Evolutionary conservation across 2,329 filamentous ascomycete genomes (phyloP), one percentile per base, ranked within the genome.

Genomic region (Cephalotrichum gorgonifer): DNA sequence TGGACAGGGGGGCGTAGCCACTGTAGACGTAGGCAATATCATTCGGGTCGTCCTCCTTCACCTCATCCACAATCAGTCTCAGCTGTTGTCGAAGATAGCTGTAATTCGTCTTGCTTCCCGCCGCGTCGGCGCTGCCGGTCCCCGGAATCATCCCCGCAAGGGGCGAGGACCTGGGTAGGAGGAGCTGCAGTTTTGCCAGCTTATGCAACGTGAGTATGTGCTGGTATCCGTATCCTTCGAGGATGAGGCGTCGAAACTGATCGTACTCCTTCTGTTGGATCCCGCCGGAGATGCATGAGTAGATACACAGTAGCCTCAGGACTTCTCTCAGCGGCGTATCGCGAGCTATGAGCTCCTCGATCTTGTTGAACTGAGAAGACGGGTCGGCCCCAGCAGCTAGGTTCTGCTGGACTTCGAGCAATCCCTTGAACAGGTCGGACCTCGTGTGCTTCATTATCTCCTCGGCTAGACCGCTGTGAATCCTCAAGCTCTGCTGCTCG

Each of bases 11-110:
- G 4, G 94, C 93, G 62, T 97, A 98, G 47, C 93, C 94, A 54
- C 88, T 95, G 67, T 97, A 98, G 11, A 96, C 90, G 60, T 98
- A 98, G n/a, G 90, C 86, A 53, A 97, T 84, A 58, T 98, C 93
- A 58, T 93, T 87, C 3, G 93, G 93, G 43, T 94, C 86, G 51
- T 93, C 83, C 65, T 98, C 93, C 61, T 95, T 90, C 35, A 98
- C 91, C 62, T 97, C 93, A 62, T 98, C 93, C 50, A 96, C 85
- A 61, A 96, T 95, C 15, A 98, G 77, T 27, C 85, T 81, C 14
- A 98, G 78, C 52, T 84, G 83, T 63, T 93, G 95, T 49, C 94
- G 85, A 5, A 97, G 71, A 56, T 88, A 86, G 4, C 81, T 83
- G 67, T 96, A 98, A 63, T 97, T 96, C 11, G 90, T 95, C 64